These are phyloP conservation scores for Pulicaria dysenterica DNA, from an alignment of 129 eudicot genomes.

Conservation along the genomic window DNA sequence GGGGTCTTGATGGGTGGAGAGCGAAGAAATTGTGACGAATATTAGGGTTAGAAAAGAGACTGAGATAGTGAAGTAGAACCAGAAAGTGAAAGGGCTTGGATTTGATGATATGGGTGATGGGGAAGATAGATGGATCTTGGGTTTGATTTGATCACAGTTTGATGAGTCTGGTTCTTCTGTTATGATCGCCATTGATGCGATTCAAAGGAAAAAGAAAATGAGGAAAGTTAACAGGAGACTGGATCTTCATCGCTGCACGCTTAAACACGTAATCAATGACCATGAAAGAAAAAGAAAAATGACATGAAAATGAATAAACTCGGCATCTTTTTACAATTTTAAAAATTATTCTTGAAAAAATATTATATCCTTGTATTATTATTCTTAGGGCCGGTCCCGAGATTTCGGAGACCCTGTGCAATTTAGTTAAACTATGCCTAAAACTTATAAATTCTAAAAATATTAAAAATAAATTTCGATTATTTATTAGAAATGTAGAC, in stretches of 20 bases:
- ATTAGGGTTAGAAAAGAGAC: slow-evolving; percentile 63
- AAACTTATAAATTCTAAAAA: no score
- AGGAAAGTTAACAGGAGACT: slow-evolving; percentile 8
- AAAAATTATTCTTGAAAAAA: no score
- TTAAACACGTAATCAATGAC: no score
- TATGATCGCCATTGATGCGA: slow-evolving; percentile 60
- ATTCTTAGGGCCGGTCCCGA: no score
- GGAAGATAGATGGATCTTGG: slow-evolving; percentile 29
- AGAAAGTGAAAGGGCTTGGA: slow-evolving; percentile 75
- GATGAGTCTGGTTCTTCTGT: slow-evolving; percentile 51
- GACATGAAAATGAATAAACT: no score
- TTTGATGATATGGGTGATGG: slow-evolving; percentile 1
- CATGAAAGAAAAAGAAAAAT: no score
- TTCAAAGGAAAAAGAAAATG: slow-evolving; percentile 8
- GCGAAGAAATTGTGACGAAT: slow-evolving; percentile 51
- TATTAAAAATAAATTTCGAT: no score
- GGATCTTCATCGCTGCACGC: not conserved
- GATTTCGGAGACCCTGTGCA: no score
- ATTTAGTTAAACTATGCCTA: no score
- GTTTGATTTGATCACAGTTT: slow-evolving; percentile 17
- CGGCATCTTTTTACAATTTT: no score
- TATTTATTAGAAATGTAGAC: no score
- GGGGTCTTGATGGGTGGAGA: slow-evolving; percentile 63
- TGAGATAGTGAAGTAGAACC: slow-evolving; percentile 79
- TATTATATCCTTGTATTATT: no score